A percentile compares a stretch with the other conserved stretches of the same genome.
Evolutionary conservation across 2,329 filamentous ascomycete species (phyloP).

Genomic region (Aspergillus versicolor): DNA sequence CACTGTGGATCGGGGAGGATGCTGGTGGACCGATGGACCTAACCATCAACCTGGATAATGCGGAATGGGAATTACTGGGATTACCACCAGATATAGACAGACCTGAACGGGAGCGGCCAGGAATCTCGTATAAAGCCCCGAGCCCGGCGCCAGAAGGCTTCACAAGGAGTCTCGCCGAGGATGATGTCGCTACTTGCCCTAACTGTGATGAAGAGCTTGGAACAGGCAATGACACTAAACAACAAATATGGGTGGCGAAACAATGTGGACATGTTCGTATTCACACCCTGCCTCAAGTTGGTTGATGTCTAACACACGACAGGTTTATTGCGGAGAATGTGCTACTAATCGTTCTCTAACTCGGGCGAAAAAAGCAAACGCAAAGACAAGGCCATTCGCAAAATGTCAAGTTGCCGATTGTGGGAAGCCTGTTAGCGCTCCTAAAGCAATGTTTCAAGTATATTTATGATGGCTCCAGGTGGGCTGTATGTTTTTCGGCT

Average conservation of each 20-base stretch:
- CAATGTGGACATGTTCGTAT: slow-evolving; percentile 81
- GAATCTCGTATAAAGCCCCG: slow-evolving; percentile 58
- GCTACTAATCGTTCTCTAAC: slow-evolving; percentile 39
- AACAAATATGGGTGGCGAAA: slow-evolving; percentile 90
- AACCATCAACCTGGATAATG: slow-evolving; percentile 33
- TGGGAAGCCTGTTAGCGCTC: slow-evolving; percentile 38
- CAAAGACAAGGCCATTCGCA: slow-evolving; percentile 40
- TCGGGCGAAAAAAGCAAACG: slow-evolving; percentile 32
- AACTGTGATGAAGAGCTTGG: slow-evolving; percentile 84
- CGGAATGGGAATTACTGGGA: slow-evolving; percentile 28
- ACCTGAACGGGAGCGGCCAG: slow-evolving; percentile 11
- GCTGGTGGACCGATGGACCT: slow-evolving; percentile 23
- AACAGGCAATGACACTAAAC: slow-evolving; percentile 67
- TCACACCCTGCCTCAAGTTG: not conserved
- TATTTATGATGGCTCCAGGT: slow-evolving; percentile 40
- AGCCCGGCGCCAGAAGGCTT: slow-evolving; percentile 71
- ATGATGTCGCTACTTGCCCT: slow-evolving; percentile 76
- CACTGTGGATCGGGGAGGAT: slow-evolving; percentile 25
- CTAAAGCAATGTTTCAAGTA: slow-evolving; percentile 46
- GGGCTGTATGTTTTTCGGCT: slow-evolving; percentile 6
- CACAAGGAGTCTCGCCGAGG: slow-evolving; percentile 71
- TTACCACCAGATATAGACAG: slow-evolving; percentile 37
- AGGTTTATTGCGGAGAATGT: slow-evolving; percentile 53
- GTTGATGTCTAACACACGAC: slow-evolving; percentile 11
- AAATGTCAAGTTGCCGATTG: slow-evolving; percentile 46